phyloP scores from a whole-genome alignment of 2,329 filamentous ascomycete genomes.

The Pseudogymnoascus sp. region DNA sequence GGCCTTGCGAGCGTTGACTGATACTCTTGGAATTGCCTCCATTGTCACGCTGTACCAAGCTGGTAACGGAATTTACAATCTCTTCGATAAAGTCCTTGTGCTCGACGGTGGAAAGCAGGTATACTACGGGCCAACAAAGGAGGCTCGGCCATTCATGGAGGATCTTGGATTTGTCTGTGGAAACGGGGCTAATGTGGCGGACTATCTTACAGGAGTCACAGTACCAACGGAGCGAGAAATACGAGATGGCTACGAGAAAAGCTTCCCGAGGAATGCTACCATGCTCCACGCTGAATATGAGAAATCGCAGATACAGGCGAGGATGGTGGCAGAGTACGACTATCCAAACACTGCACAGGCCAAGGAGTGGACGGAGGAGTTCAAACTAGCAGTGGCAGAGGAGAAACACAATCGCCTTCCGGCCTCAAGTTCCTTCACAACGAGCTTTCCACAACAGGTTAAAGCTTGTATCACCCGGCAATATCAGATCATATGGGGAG shows the following conservation, averaged over 20 bases:
- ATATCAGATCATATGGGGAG: conserved; percentile 59
- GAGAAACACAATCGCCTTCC: conserved; percentile 29
- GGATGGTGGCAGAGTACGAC: conserved; percentile 49
- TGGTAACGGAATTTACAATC: conserved; percentile 57
- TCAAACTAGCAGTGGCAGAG: conserved; percentile 42
- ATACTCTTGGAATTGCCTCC: conserved; percentile 57
- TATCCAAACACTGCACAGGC: conserved; percentile 47
- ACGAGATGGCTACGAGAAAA: conserved; percentile 52
- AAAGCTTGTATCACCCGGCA: conserved; percentile 50
- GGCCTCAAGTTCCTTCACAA: conserved; percentile 29
- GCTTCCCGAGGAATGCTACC: conserved; percentile 58
- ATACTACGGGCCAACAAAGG: conserved; percentile 55
- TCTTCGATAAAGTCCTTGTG: conserved; percentile 72
- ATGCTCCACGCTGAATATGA: conserved; percentile 44
- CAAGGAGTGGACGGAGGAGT: conserved; percentile 38
- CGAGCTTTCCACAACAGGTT: conserved; percentile 48
- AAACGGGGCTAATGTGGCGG: conserved; percentile 51
- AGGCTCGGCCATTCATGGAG: conserved; percentile 59
- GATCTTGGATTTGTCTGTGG: conserved; percentile 53
- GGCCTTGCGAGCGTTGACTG: conserved; percentile 57
- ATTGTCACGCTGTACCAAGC: conserved; percentile 66
- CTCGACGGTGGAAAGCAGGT: conserved; percentile 62
- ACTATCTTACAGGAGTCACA: conserved; percentile 63
- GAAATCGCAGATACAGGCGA: conserved; percentile 40
- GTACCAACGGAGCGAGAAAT: conserved; percentile 56